Evolutionary conservation across 805 yeast genomes (phyloP), one percentile per base, ranked within the genome.

Genomic region (Teunomyces tritomae): DNA sequence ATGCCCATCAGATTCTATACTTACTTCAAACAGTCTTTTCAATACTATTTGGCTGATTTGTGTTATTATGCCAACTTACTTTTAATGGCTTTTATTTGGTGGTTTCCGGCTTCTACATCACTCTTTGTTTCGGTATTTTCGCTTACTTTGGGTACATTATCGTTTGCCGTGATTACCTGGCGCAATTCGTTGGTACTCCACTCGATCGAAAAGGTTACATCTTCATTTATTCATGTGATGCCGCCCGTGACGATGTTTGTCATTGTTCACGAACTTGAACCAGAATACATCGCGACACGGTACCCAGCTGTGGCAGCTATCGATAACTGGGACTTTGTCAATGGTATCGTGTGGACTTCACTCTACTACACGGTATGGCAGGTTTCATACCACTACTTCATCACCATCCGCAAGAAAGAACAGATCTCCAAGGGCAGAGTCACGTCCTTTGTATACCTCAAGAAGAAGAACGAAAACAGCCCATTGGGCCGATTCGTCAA

Each of bases 111-210:
- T 29, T 87, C 96, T 2, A 74, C 76, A 34, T 78, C 83, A 55
- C 71, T 92, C 20, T 92, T 86, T 67, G 81, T 88, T 11, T 79
- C 92, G 2, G 89, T 95, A 54, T 91, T 88, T 66, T 86, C 96
- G 8, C 81, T 92, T 50, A 78, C 94, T 1, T 83, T 86, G 70
- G 99, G 98, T 1, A 89, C 97, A 0, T 68, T 92, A 47, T 80
- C 96, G 5, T 91, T 89, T 78, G 97, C 97, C 0, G 96, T 92
- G 17, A 83, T 92, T 39, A 88, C 97, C 0, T 92, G 98, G 99
- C 77, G 96, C 56, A 92, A 92, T 64, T 90, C 97, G 5, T 73
- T 92, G 47, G 98, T 92, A 7, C 73, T 92, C 42, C 99, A 92
- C 62, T 84, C 92, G 9, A 79, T 92, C 50, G 99, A 92, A 55